phyloP scores from a whole-genome alignment of 805 yeast genomes.

The Zygosaccharomyces gambellarensis region DNA sequence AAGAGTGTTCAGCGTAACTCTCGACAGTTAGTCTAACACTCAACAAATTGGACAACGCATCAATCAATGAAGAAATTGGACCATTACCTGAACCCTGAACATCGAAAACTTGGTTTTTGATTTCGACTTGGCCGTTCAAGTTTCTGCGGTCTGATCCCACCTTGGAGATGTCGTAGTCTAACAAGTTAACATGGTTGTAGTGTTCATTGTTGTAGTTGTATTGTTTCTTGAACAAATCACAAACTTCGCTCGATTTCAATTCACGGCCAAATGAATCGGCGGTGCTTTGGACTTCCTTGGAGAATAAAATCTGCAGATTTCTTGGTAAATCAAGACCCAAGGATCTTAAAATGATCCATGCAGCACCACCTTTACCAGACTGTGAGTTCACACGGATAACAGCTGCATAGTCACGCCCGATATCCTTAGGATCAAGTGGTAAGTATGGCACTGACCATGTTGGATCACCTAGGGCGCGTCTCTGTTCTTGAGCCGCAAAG shows the following conservation, averaged over 20 bases:
- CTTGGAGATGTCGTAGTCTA: constrained; percentile 41
- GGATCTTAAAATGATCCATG: constrained; percentile 70
- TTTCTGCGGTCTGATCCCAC: constrained; percentile 40
- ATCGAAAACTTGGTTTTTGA: constrained; percentile 33
- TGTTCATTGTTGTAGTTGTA: constrained; percentile 45
- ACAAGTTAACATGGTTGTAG: constrained; percentile 33
- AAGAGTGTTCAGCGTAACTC: constrained; percentile 66
- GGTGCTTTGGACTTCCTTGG: constrained; percentile 54
- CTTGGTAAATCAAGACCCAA: constrained; percentile 73
- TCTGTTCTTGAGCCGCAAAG: constrained; percentile 48
- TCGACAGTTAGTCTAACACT: constrained; percentile 56
- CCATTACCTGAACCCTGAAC: constrained; percentile 68
- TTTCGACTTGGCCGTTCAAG: constrained; percentile 40
- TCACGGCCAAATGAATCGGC: constrained; percentile 70
- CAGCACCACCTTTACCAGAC: constrained; percentile 87
- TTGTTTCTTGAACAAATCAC: constrained; percentile 47
- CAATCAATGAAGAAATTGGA: constrained; percentile 68
- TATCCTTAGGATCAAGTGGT: constrained; percentile 77
- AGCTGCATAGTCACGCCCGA: constrained; percentile 77
- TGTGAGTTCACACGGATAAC: constrained; percentile 80
- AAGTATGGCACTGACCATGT: constrained; percentile 71
- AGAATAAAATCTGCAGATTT: constrained; percentile 62
- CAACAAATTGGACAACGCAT: constrained; percentile 53
- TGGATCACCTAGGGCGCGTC: constrained; percentile 45
- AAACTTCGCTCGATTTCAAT: constrained; percentile 62